These are phyloP conservation scores for Quercus dentata DNA, from an alignment of 306 rosid species.

Conservation along the genomic window DNA sequence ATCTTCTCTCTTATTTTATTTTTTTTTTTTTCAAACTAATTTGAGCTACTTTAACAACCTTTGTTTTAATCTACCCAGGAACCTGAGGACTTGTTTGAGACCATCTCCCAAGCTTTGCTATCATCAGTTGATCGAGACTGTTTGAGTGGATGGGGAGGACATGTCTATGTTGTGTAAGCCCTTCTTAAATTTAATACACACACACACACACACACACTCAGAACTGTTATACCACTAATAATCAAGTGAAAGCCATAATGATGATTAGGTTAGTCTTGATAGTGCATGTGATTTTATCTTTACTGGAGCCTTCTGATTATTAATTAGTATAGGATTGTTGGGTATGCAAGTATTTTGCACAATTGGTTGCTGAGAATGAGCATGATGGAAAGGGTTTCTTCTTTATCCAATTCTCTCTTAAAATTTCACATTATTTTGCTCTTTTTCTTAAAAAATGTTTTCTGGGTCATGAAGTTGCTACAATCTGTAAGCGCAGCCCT, in stretches of 20 bases:
- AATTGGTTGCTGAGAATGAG: background rate
- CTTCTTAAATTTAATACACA: background rate
- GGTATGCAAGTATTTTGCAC: background rate
- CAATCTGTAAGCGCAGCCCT: constrained; percentile 58
- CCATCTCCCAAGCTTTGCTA: constrained; percentile 88
- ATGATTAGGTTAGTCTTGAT: background rate
- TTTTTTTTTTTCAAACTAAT: background rate
- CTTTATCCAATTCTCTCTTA: no score
- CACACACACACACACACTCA: no score
- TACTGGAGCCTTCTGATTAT: background rate
- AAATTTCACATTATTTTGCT: no score
- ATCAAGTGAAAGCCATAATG: background rate
- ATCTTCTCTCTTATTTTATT: background rate
- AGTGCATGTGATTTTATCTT: background rate
- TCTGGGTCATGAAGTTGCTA: no score
- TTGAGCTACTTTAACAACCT: background rate
- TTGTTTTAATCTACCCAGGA: constrained; percentile 52
- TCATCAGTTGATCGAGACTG: constrained; percentile 99
- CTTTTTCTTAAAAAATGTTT: background rate
- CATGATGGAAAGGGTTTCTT: background rate
- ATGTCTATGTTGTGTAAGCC: constrained; percentile 91
- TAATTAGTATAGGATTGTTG: background rate
- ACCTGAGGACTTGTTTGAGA: constrained; percentile 92
- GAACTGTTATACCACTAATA: background rate
- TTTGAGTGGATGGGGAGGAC: constrained; percentile 99